Evolutionary conservation across 2,329 filamentous ascomycete species (phyloP), one percentile per base, ranked within the genome.

Genomic region (Trichophyton benhamiae): DNA sequence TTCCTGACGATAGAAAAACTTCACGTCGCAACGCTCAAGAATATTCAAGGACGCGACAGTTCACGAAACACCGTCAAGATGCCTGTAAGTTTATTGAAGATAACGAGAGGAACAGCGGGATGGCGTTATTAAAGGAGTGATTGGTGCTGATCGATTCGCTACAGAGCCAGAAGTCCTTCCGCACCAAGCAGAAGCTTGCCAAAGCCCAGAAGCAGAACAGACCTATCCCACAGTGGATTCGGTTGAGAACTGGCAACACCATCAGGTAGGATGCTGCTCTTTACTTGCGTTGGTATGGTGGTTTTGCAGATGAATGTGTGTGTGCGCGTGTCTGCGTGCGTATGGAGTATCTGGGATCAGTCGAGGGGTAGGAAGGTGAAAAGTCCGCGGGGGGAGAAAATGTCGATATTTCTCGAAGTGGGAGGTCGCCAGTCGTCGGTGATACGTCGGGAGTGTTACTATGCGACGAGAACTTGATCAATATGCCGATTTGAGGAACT

Each of bases 191-290:
- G 82, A 99, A 99, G 94, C 91, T 99, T 83, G 94, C 94, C 78
- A 96, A 92, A 86, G 94, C 94, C 78, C 92, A 97, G 86, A 97
- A 96, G 87, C 92, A 97, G 85, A 99, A 99, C 88, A 88, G 94
- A 79, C 94, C 94, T 73, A 96, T 99, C 79, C 94, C 94, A 70
- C 94, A 99, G 85, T 99, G 94, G 94, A 97, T 99, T 79, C 88
- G 94, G 78, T 87, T 99, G 76, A 88, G 92, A 79, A 97, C 94
- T 75, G 88, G 87, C 81, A 99, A 99, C 87, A 96, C 91, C 82
- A 96, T 99, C 83, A 89, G 92, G 94, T 99, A 90, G 15, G 82
- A 44, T 44, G 0, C 41, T 44, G 0, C 41, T 44, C 41, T 44
- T 87, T 81, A 65, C 61, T 60, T 60, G 38, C 60, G 48, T 61